Evolutionary conservation across 352 stramenopile genomes (phyloP).

Genomic region (Lagenidium sp.): DNA sequence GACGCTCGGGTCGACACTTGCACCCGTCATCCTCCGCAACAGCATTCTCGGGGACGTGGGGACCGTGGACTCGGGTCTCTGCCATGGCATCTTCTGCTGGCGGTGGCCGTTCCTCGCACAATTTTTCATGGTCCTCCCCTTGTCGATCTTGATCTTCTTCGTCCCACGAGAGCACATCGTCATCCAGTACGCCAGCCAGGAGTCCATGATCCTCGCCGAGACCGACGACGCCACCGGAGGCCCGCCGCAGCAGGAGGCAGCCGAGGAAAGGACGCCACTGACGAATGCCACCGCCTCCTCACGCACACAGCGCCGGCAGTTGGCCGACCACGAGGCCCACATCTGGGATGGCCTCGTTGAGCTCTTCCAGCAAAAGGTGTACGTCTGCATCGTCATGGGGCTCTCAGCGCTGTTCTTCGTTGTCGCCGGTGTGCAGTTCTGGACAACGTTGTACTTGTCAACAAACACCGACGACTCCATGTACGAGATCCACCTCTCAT

Average conservation of each 20-base stretch:
- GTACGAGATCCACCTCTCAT: constrained; percentile 67
- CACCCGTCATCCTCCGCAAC: constrained; percentile 2
- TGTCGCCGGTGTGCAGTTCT: constrained; percentile 75
- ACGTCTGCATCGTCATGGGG: constrained; percentile 68
- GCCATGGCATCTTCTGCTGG: constrained; percentile 79
- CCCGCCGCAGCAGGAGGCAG: constrained; percentile 2
- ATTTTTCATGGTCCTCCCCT: constrained; percentile 56
- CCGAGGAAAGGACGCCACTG: constrained; percentile 6
- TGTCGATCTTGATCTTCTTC: constrained; percentile 75
- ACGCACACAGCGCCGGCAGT: constrained; percentile 8
- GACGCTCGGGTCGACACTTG: neutral
- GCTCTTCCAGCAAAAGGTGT: constrained; percentile 54
- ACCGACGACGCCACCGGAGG: constrained; percentile 4
- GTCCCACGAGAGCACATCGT: constrained; percentile 61
- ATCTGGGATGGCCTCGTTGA: constrained; percentile 39
- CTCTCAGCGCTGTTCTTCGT: constrained; percentile 81
- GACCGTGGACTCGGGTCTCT: constrained; percentile 28
- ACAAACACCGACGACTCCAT: constrained; percentile 73
- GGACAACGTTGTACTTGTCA: constrained; percentile 76
- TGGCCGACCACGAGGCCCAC: constrained; percentile 17
- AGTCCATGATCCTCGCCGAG: constrained; percentile 60
- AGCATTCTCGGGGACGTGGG: constrained; percentile 29
- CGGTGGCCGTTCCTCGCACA: constrained; percentile 81
- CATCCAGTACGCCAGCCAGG: constrained; percentile 37
- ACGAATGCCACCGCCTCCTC: neutral